phyloP scores from a whole-genome alignment of 345 rosid species.

The Microcos paniculata region DNA sequence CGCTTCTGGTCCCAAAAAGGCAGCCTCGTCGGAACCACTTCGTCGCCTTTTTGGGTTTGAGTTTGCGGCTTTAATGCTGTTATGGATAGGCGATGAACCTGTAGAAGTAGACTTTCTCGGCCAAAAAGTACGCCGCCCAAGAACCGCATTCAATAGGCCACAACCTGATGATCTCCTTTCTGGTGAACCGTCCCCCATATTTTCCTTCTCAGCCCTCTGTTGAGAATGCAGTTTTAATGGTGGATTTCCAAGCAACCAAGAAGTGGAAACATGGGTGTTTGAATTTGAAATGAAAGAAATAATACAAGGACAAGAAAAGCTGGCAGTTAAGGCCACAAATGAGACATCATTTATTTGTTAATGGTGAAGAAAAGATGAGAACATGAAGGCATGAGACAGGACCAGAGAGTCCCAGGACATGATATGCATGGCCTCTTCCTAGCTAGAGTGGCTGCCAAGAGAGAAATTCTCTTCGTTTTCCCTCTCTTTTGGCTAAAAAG shows the following conservation, averaged over 20 bases:
- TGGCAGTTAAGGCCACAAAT: neutral
- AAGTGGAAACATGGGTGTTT: neutral
- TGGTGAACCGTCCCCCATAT: constrained; percentile 22
- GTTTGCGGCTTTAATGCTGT: constrained; percentile 39
- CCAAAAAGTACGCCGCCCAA: constrained; percentile 61
- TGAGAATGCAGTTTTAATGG: neutral
- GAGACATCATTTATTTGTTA: neutral
- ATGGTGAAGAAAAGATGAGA: neutral
- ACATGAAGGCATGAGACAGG: too few species aligned
- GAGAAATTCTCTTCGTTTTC: constrained; percentile 18
- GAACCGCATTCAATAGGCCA: constrained; percentile 60
- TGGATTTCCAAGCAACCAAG: neutral
- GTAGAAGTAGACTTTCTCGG: constrained; percentile 56
- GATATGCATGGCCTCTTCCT: constrained; percentile 27
- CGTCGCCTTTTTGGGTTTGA: constrained; percentile 38
- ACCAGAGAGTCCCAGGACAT: too few species aligned
- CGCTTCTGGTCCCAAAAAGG: constrained; percentile 25
- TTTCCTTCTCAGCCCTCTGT: neutral
- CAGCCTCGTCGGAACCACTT: constrained; percentile 49
- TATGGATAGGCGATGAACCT: constrained; percentile 36
- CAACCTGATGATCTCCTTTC: constrained; percentile 60
- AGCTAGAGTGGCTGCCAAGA: constrained; percentile 36
- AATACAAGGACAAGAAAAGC: neutral
- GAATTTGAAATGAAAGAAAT: neutral
- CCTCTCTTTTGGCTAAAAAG: constrained; percentile 25